phyloP scores from a whole-genome alignment of 495 filamentous ascomycete species.

The Penicillium riverlandense region DNA sequence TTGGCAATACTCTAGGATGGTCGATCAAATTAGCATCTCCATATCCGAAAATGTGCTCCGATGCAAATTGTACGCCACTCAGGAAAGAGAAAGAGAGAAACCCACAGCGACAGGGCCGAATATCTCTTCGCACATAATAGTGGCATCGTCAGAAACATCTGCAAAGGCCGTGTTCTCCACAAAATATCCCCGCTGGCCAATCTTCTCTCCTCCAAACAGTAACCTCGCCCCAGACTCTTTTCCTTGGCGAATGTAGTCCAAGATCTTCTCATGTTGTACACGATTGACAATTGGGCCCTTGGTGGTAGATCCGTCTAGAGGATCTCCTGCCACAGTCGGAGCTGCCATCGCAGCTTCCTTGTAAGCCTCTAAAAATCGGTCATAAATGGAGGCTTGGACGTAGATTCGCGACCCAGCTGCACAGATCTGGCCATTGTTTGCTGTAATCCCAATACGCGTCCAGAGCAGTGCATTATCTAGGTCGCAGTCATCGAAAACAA shows the following conservation, averaged over 20 bases:
- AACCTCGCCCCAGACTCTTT: conserved; percentile 71
- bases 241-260: conserved; percentile 67
- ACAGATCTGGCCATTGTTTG: conserved; percentile 49
- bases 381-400: conserved; percentile 49
- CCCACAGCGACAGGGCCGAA: conserved; percentile 42
- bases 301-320: conserved; percentile 60
- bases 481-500: conserved; percentile 40
- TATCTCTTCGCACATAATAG: conserved; percentile 42
- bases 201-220: conserved; percentile 56
- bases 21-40: neutral
- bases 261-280: conserved; percentile 74
- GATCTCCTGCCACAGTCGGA: conserved; percentile 57
- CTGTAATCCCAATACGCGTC: conserved; percentile 35
- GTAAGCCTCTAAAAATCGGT: conserved; percentile 38
- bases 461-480: conserved; percentile 33
- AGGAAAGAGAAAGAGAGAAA: neutral
- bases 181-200: conserved; percentile 36
- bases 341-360: conserved; percentile 5
- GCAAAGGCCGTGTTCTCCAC: conserved; percentile 43
- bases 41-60: too few species aligned
- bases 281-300: conserved; percentile 83
- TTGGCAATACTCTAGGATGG: conserved; percentile 17
- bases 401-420: conserved; percentile 43
- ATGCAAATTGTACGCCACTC: too few species aligned
- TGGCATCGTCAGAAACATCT: conserved; percentile 28